Evolutionary conservation across 345 rosid species (phyloP), one percentile per base, ranked within the genome.

Genomic region (Xanthoceras sorbifolium): DNA sequence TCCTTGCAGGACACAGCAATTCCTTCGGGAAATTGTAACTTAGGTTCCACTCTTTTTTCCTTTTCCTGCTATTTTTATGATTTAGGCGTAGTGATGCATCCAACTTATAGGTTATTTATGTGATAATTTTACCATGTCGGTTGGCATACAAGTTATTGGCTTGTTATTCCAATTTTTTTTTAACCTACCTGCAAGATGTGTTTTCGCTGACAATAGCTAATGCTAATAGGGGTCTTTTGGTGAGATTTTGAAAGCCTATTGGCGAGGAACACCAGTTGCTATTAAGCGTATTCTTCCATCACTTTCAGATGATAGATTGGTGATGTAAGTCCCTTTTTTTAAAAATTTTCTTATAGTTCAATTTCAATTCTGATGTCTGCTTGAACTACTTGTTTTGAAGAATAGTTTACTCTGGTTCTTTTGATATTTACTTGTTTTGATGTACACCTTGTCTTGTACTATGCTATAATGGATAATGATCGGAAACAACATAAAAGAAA

Each of bases 201-300:
- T 57, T 67, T 73, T 80, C 48, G 69, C 85, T 85, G 71, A 83
- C 38, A 67, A 36, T 83, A 71, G 71, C 28, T 74, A 65, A 64
- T 81, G 42, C 64, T 82, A 66, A 60, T 79, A 93, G 98, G 99
- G 99, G 23, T 96, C 99, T 40, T 96, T 96, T 85, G 99, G 99
- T 76, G 99, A 96, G 88, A 96, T 96, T 84, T 87, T 89, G 79
- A 96, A 85, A 85, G 98, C 98, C 55, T 75, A 62, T 81, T 96
- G 99, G 99, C 94, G 98, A 82, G 99, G 99, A 83, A 96, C 99
- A 69, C 98, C 99, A 0, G 98, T 96, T 36, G 99, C 99, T 65
- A 86, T 96, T 55, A 96, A 96, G 81, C 97, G 98, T 76, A 96
- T 96, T 79, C 97, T 96, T 80, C 99, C 99, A 25, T 91, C 97